Evolutionary conservation across 2,329 filamentous ascomycete species (phyloP), one percentile per base, ranked within the genome.

Genomic region (Blastomyces silverae): DNA sequence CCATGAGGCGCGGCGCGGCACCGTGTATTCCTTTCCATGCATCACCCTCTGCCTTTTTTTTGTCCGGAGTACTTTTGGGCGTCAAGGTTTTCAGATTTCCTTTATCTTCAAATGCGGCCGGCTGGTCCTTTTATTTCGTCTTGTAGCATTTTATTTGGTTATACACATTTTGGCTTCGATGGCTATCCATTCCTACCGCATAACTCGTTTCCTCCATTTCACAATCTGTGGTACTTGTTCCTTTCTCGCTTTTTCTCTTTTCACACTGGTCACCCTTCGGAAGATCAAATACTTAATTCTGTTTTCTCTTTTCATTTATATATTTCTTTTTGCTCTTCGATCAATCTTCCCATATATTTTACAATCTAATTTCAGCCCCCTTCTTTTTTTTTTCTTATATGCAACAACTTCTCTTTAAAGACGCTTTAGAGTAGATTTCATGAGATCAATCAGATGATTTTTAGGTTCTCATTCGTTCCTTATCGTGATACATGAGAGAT

Each of bases 1-100:
- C 8, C n/a, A 5, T n/a, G 37, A 20, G 20, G 58, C 28, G n/a
- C 57, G 22, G 2, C 39, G 20, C 37, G 39, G 17, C 39, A 8
- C 34, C 15, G 20, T 50, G 42, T 28, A 37, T 52, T 50, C 8
- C 17, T 50, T 50, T 20, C 28, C 20, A 39, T 52, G 13, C 22
- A n/a, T 31, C 11, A 50, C 48, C 20, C 3, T 4, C 20, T 60
- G 15, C n/a, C 10, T 10, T 22, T 42, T 53, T 13, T 22, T 15
- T 10, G 10, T 13, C 61, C 20, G 11, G 48, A 13, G 55, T 46
- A 46, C 17, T 8, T 31, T 13, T 15, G 4, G 50, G 61, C 46
- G 61, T 62, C 61, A 55, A 56, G 61, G 61, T 11, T 62, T 56
- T 37, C 2, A 5, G 1, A 52, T 61, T 61, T 46, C 3, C 2